A percentile compares a stretch with the other conserved stretches of the same genome.
Conservation (phyloP, 2,329 filamentous ascomycete genomes). For the Pseudonectria buxi region DNA sequence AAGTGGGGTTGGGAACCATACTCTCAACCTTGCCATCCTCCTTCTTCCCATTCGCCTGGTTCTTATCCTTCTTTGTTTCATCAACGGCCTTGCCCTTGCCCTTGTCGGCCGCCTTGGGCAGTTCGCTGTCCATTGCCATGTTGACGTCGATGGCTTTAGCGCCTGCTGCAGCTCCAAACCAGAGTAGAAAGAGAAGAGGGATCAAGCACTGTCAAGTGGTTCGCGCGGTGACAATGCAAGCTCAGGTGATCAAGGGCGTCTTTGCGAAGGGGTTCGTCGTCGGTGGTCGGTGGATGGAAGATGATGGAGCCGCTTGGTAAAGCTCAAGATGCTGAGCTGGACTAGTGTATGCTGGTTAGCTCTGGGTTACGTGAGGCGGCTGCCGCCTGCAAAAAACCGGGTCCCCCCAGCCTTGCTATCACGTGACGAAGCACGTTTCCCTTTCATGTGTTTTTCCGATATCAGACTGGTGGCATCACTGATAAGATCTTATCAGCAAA, state of each 20-base stretch:
- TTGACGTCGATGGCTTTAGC: constrained; percentile 32
- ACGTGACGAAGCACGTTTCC: constrained; percentile 20
- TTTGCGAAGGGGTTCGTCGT: constrained; percentile 14
- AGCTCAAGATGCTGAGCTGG: constrained; percentile 26
- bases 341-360: constrained; percentile 21
- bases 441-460: constrained; percentile 12
- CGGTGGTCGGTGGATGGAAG: constrained; percentile 28
- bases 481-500: constrained; percentile 27
- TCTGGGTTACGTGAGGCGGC: constrained; percentile 39
- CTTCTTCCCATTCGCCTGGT: constrained; percentile 66
- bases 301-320: constrained; percentile 32
- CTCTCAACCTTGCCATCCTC: constrained; percentile 58
- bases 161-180: constrained; percentile 19
- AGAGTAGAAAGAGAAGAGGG: constrained; percentile 8
- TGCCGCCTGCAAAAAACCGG: constrained; percentile 33
- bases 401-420: constrained; percentile 23
- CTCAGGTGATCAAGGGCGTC: no score
- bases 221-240: neutral
- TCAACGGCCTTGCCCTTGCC: constrained; percentile 90
- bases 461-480: constrained; percentile 17
- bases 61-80: constrained; percentile 63
- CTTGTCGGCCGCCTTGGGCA: constrained; percentile 80
- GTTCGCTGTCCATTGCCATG: constrained; percentile 94
- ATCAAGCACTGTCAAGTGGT: neutral
- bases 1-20: constrained; percentile 24